Evolutionary conservation across 495 filamentous ascomycete species (phyloP).

Genomic region (Aspergillus heteromorphus): DNA sequence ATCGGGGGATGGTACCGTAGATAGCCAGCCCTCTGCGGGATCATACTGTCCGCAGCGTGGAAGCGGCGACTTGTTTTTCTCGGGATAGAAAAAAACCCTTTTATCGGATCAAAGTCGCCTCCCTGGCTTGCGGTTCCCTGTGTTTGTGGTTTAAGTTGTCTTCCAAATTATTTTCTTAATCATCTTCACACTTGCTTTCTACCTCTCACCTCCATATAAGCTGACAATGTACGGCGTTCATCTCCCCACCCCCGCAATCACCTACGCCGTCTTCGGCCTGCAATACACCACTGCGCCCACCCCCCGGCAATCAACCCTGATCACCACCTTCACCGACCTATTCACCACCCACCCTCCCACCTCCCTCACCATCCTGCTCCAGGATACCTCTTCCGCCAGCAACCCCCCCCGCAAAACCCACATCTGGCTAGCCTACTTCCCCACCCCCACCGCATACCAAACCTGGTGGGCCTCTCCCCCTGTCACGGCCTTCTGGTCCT

Average conservation of each 20-base stretch:
- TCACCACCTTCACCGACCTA: not conserved
- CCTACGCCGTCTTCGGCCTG: conserved; percentile 14
- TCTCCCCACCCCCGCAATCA: not conserved
- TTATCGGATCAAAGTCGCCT: no score
- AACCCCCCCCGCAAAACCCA: not conserved
- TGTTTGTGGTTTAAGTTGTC: no score
- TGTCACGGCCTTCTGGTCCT: conserved; percentile 16
- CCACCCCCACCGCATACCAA: not conserved
- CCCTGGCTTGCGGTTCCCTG: no score
- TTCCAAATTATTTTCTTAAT: no score
- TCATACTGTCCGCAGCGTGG: no score
- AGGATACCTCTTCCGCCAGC: not conserved
- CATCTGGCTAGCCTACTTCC: conserved; percentile 15
- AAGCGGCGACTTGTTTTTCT: no score
- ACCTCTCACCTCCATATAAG: not conserved
- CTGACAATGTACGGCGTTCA: not conserved
- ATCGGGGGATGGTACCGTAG: no score
- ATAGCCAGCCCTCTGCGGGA: no score
- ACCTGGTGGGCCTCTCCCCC: conserved; percentile 10
- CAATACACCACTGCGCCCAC: not conserved
- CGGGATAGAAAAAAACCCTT: no score
- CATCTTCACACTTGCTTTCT: not conserved
- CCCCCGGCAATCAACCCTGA: not conserved
- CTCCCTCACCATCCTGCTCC: conserved; percentile 2
- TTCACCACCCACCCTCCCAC: conserved; percentile 1